A percentile compares a stretch with the other conserved stretches of the same genome.
These are phyloP conservation scores for Mortierella sp. DNA, from an alignment of 371 early-diverging fungal species.

Conservation along the genomic window DNA sequence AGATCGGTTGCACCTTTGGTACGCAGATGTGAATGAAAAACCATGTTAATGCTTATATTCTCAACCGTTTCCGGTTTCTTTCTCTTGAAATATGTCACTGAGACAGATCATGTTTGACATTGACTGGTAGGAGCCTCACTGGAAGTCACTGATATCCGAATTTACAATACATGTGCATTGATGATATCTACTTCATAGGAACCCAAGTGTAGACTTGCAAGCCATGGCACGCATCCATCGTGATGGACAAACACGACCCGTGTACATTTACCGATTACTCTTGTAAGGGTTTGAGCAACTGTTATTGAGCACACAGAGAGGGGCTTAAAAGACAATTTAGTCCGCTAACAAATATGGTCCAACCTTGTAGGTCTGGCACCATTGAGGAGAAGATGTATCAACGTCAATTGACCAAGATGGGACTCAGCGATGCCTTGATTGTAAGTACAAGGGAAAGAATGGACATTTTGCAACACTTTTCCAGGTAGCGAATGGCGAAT, in stretches of 20 bases:
- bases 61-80: too few relatives aligned
- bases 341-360: too few relatives aligned
- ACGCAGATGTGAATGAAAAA: neutral
- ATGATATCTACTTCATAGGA: conserved; percentile 54
- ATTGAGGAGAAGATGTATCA: conserved; percentile 71
- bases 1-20: neutral
- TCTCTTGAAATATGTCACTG: too few relatives aligned
- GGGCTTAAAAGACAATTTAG: too few relatives aligned
- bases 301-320: too few relatives aligned
- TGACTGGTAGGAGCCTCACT: conserved; percentile 56
- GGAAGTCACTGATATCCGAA: neutral
- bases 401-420: conserved; percentile 65
- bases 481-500: neutral
- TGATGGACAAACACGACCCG: conserved; percentile 70
- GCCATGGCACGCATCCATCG: conserved; percentile 78
- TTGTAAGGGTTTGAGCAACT: conserved; percentile 32
- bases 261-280: conserved; percentile 71
- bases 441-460: conserved; percentile 22
- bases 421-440: conserved; percentile 60
- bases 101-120: conserved; percentile 64
- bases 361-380: conserved; percentile 52
- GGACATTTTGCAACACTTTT: neutral
- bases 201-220: conserved; percentile 61
- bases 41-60: too few relatives aligned
- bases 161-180: too few relatives aligned